Evolutionary conservation across 768 basidiomycete species (phyloP), one percentile per base, ranked within the genome.

Genomic region (Auricularia cornea): DNA sequence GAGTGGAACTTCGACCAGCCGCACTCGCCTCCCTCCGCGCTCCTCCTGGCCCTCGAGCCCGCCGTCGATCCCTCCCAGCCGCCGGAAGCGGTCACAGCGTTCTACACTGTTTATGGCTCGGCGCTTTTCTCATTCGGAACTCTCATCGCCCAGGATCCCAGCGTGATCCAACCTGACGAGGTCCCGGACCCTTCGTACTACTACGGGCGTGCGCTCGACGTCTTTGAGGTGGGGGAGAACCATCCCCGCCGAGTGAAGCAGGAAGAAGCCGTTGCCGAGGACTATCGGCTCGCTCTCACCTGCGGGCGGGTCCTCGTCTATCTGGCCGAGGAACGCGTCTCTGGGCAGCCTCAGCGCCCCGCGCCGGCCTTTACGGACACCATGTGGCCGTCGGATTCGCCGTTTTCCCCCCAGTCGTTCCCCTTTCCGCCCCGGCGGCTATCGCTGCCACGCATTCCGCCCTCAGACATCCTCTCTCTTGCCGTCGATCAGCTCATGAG

Each of bases 161-260:
- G 32, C 30, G 30, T 66, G 29, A 29, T 51, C 26, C n/a, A 29
- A 5, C 16, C 52, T 0, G 60, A 52, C 20, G 64, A 64, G 23
- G 48, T 60, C 8, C 30, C 35, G n/a, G 23, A 23, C 18, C 29
- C 64, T 3, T 14, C 26, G 51, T 56, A 32, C 62, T 88, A 87
- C 70, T 89, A 84, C 83, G 78, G 86, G 40, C 80, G 83, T n/a
- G 85, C 87, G 1, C 76, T 90, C 61, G 86, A 88, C 68, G 84
- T 86, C 6, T 86, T 89, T 67, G 85, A 88, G 73, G 83, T 81
- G 6, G 86, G 86, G 52, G 86, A 88, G 68, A 83, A 79, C 66
- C 73, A 86, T 6, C 85, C 85, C 0, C 77, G 78, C 38, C 78
- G 78, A 35, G 67, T 68, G 18, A 64, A 64, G 30, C 63, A 66